Evolutionary conservation across 2,329 filamentous ascomycete species (phyloP), one percentile per base, ranked within the genome.

Genomic region (Apiospora kogelbergensis): DNA sequence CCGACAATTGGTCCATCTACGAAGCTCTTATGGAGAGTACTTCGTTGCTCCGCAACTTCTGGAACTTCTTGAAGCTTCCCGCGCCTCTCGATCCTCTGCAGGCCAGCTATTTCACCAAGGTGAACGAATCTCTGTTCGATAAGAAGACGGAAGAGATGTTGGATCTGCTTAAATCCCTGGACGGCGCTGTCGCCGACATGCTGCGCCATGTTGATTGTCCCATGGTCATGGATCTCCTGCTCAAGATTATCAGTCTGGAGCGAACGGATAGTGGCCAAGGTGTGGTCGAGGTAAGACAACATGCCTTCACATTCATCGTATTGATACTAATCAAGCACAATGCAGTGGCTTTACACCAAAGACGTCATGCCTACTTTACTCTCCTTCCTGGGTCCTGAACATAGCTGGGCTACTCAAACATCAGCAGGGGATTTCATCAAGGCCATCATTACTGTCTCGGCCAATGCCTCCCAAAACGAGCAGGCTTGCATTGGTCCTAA

Each of bases 401-500:
- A 97, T 77, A 92, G 90, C 72, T 93, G 94, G 79, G 93, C 95
- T 1, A 97, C 96, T 2, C 96, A 99, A 80, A 98, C 96, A 0
- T 97, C 96, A 0, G 96, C 96, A 0, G 96, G 96, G 57, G 96
- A 99, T 78, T 99, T 99, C 74, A 88, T 99, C 75, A 99, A 99
- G 80, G 96, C 96, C 53, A 98, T 99, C 78, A 98, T 99, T 73
- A 99, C 96, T 33, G 98, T 99, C 69, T 98, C 96, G 1, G 96
- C 96, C 70, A 99, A 99, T 77, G 96, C 96, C 3, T 98, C 95
- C 1, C 96, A 97, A 75, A 97, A 98, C 76, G 96, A 99, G 77
- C 95, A 98, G 78, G 96, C 95, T n/a, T 98, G 97, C 76, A 98
- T 99, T 78, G 96, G 96, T 3, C 96, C 96, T 4, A 99, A 99